Base-by-base conservation (phyloP, 2,329 filamentous ascomycete species). In the Xylaria sp. region DNA sequence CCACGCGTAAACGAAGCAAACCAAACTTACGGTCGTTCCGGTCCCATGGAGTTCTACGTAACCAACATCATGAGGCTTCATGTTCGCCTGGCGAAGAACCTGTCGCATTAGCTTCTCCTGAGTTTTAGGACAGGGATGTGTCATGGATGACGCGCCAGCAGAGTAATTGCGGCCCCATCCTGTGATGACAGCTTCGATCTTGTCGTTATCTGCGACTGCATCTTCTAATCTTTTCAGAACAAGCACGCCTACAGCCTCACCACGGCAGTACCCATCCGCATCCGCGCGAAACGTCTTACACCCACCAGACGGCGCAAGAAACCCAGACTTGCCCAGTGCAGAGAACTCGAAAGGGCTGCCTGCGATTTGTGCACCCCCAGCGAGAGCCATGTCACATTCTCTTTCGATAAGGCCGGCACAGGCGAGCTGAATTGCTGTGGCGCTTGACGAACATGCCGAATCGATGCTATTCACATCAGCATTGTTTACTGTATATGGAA, bases 1-100 rank as follows among this genome's bases (percentile, higher is more conserved):
- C n/a, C 5, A 46, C 17, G 8, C 40, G 15, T 29, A 25, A 33
- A n/a, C n/a, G 27, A 7, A 40, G 21, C n/a, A 1, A 3, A 10
- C 3, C 3, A 23, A 15, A 33, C 54, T 54, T n/a, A 62, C 89
- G 70, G 90, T 87, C 0, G 88, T 91, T 41, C 88, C 88, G 3
- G 88, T 90, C 6, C 88, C 88, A 71, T 91, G 88, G 80, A 90
- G 85, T 71, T 90, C 88, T 7, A 90, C 83, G 67, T 87, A 90
- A 68, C 80, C 82, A 58, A 91, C 80, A 52, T 88, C 70, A 8
- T 52, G 43, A 1, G 47, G 38, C 4, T 62, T 53, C 0, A 54
- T 41, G 31, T 51, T 41, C 15, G 61, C 54, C 19, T 59, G 56
- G 13, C 54, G 59, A 31, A 71, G 68, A 3, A 70, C 67, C 4